Base-by-base conservation (phyloP, 805 yeast genomes). In the Suhomyces faveliae region DNA sequence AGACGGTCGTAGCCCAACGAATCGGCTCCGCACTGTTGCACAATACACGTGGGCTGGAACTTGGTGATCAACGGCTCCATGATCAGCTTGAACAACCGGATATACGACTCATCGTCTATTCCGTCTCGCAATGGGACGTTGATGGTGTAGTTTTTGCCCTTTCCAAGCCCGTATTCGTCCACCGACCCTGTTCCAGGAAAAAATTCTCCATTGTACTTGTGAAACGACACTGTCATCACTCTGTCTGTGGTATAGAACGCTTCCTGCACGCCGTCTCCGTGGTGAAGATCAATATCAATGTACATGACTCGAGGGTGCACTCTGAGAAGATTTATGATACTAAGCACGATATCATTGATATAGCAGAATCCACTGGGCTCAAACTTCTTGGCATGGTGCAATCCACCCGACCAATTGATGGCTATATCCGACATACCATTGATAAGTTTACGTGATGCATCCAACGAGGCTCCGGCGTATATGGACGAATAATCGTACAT, bases 181-280 rank as follows among this genome's bases (percentile, higher is more conserved):
- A 90, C 78, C 56, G 88, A 87, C 21, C 99, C 99, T 0, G 99
- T 92, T 11, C 97, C 97, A 2, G 99, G 99, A 77, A 92, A 92
- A 63, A 89, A 92, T 66, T 89, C 94, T 17, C 98, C 98, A 58
- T 80, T 81, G 66, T 85, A 92, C 68, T 90, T 92, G 75, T 91
- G 98, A 76, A 91, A 91, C 9, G 95, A 86, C 56, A 91, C 91
- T 0, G 97, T 91, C 97, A 91, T 90, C 40, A 91, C 98, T 51
- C 98, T 74, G 66, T 91, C 98, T 1, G 97, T 88, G 13, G 94
- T 81, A 70, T 92, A 88, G 62, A 92, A 92, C 0, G 97, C 97
- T 67, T 92, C 98, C 66, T 92, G 96, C 15, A 92, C 98, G 54
- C 98, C 98, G 67, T 92, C 98, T 40, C 98, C 98, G 62, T 92